These are phyloP conservation scores for Diaporthe helianthi DNA, from an alignment of 2,329 filamentous ascomycete species.

Conservation along the genomic window DNA sequence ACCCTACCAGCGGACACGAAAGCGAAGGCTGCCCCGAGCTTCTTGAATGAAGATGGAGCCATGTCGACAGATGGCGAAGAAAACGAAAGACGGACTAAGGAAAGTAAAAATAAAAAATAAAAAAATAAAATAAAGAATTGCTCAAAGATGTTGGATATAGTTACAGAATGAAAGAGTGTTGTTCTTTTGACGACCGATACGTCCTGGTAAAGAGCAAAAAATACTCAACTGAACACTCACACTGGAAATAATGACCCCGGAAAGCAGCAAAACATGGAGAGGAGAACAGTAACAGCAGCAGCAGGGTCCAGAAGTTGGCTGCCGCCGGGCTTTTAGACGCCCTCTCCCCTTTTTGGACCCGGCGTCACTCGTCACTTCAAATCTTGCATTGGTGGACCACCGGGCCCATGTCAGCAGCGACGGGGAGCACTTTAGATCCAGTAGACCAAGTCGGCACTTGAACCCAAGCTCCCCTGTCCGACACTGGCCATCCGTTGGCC, in stretches of 20 bases:
- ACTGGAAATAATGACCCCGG: conserved; percentile 13
- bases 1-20: conserved; percentile 27
- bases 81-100: no score
- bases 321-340: conserved; percentile 30
- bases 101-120: no score
- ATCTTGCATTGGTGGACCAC: conserved; percentile 22
- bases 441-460: neutral
- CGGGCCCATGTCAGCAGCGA: neutral
- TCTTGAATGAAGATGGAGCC: conserved; percentile 30
- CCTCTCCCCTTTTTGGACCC: conserved; percentile 18
- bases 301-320: conserved; percentile 20
- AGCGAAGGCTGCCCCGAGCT: conserved; percentile 30
- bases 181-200: conserved; percentile 27
- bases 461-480: neutral
- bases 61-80: conserved; percentile 20
- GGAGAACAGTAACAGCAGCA: neutral
- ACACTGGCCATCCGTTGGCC: conserved; percentile 11
- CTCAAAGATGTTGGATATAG: conserved; percentile 17
- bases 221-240: conserved; percentile 14
- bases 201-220: conserved; percentile 30
- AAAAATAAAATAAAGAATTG: no score
- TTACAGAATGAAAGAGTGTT: conserved; percentile 27
- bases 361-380: conserved; percentile 26
- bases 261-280: conserved; percentile 29
- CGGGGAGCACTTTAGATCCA: conserved; percentile 14